phyloP scores from a whole-genome alignment of 257 asterid genomes.

The Anisodus tanguticus region DNA sequence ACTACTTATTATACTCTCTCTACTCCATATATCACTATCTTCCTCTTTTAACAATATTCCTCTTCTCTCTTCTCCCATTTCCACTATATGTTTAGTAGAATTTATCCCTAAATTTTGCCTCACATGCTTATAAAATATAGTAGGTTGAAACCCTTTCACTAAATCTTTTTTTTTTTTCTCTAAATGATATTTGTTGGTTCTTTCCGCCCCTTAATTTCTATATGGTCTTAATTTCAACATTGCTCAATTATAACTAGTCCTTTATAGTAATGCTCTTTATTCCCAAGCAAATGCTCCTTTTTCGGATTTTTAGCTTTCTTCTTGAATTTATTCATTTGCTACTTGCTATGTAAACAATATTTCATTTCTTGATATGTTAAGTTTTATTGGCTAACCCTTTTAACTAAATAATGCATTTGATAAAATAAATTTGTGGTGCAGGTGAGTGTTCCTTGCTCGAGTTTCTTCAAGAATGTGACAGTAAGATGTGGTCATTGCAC shows the following conservation, averaged over 20 bases:
- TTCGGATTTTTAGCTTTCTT: no score
- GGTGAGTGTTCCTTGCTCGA: conserved; percentile 97
- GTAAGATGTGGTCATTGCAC: conserved; percentile 99
- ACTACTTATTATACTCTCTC: not conserved
- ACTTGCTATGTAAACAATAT: no score
- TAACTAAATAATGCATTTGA: not conserved
- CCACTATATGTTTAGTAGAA: not conserved
- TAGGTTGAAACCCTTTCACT: no score
- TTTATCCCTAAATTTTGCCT: not conserved
- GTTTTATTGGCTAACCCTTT: not conserved
- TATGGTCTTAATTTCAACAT: not conserved
- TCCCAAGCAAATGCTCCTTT: not conserved
- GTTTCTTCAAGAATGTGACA: conserved; percentile 93
- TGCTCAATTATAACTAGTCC: not conserved
- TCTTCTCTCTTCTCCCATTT: not conserved
- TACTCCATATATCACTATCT: not conserved
- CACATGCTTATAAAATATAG: not conserved
- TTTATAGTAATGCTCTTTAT: not conserved
- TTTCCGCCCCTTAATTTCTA: no score
- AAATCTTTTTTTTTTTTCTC: no score
- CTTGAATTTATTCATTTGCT: no score
- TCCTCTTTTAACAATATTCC: not conserved
- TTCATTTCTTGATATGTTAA: not conserved
- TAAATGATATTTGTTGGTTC: no score
- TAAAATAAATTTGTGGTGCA: conserved; percentile 28